Evolutionary conservation across 2,329 filamentous ascomycete genomes (phyloP), one percentile per base, ranked within the genome.

Genomic region (Fusarium paranaense): DNA sequence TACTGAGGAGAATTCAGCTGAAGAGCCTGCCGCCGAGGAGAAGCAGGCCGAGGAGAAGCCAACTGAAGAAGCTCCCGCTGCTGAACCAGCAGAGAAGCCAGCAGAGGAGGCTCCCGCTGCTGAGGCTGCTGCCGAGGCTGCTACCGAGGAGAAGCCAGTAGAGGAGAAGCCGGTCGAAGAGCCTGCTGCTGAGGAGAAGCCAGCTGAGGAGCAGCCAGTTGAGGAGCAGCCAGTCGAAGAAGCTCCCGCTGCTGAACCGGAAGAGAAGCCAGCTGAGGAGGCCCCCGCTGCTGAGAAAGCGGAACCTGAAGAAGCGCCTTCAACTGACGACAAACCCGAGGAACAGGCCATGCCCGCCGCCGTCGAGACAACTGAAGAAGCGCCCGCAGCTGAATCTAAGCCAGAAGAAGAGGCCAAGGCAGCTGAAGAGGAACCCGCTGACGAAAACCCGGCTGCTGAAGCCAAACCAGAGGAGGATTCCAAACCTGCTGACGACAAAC

Each of bases 311-410:
- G 58, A 70, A 59, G 61, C 54, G 37, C 40, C 68, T n/a, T 47
- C 66, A 63, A 64, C 72, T 73, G 72, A 75, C 47, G 47, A 52
- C 47, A 52, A 52, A 52, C 59, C 59, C 57, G 60, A 73, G 52
- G 73, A 72, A 67, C 70, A 56, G 40, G 47, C 47, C 47, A 32
- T 18, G 10, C 47, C 47, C 47, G 18, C 47, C 30, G 47, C 30
- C 10, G 47, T 32, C 18, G 47, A 30, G 47, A 27, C 47, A 52
- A 32, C 47, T 20, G 47, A 32, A 52, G 47, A 52, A 52, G 47
- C 47, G 11, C 47, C 47, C 9, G 47, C 25, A 52, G 47, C 47
- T 52, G 47, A 52, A 59, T 16, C n/a, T 18, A 32, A 61, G 56
- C 38, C 62, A 45, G 62, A 64, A 32, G 62, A 59, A 22, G 58